A percentile compares a stretch with the other conserved stretches of the same genome.
These are phyloP conservation scores for Aphanocladium album DNA, from an alignment of 2,329 filamentous ascomycete species.

Conservation along the genomic window DNA sequence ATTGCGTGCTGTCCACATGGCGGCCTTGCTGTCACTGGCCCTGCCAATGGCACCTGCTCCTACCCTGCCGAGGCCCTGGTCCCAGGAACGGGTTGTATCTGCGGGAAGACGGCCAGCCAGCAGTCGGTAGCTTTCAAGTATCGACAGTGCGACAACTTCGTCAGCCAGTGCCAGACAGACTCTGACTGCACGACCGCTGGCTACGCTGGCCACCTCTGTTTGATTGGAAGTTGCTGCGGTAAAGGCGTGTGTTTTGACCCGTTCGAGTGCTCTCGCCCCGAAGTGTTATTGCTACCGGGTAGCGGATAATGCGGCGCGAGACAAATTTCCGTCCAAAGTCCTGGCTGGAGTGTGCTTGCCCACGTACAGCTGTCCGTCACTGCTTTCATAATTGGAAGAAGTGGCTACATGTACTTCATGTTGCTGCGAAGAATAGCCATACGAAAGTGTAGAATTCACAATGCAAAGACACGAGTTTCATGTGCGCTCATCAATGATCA, in stretches of 20 bases:
- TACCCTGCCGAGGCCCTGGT: conserved; percentile 30
- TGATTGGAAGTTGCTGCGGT: conserved; percentile 32
- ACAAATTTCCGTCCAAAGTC: too few relatives aligned
- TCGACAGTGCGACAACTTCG: conserved; percentile 30
- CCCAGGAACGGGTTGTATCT: conserved; percentile 28
- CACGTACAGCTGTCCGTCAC: neutral
- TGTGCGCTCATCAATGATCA: conserved; percentile 8
- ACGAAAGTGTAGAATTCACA: neutral
- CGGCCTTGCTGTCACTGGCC: conserved; percentile 18
- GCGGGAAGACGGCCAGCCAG: conserved; percentile 24
- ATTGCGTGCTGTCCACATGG: conserved; percentile 30
- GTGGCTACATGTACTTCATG: too few relatives aligned
- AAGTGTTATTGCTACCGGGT: conserved; percentile 24
- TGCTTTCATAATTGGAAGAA: too few relatives aligned
- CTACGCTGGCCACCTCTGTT: conserved; percentile 24
- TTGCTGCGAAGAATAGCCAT: neutral
- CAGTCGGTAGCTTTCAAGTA: conserved; percentile 27
- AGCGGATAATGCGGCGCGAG: neutral
- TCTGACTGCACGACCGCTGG: conserved; percentile 24
- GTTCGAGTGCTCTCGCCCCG: conserved; percentile 31
- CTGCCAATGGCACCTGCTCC: conserved; percentile 19
- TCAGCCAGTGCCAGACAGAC: conserved; percentile 21
- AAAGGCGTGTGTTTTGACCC: conserved; percentile 32
- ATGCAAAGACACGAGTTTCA: neutral
- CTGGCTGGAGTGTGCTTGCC: too few relatives aligned